These are phyloP conservation scores for Fraxinus anomala DNA, from an alignment of 257 asterid genomes.

Conservation along the genomic window DNA sequence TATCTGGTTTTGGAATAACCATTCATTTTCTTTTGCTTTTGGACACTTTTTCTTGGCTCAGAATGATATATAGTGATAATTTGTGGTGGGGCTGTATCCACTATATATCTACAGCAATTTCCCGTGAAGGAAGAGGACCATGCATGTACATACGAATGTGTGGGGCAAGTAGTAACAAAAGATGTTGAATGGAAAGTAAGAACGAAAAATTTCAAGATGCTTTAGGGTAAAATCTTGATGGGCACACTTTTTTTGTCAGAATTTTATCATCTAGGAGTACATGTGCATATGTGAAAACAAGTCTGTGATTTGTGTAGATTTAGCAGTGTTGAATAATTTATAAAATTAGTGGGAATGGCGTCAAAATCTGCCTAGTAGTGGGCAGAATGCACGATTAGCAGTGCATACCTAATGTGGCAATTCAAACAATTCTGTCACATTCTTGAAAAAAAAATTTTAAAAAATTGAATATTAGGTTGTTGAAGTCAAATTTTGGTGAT, in stretches of 20 bases:
- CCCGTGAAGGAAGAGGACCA: background rate
- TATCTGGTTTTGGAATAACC: slow-evolving; percentile 37
- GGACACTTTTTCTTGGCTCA: slow-evolving; percentile 13
- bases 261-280: background rate
- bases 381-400: background rate
- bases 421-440: slow-evolving; percentile 23
- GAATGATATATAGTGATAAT: background rate
- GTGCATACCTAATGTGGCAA: slow-evolving; percentile 4
- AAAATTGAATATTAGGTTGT: background rate
- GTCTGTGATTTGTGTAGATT: background rate
- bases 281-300: background rate
- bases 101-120: background rate
- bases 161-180: too few relatives aligned
- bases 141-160: background rate
- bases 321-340: background rate
- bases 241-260: background rate
- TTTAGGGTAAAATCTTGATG: background rate
- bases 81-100: slow-evolving; percentile 1
- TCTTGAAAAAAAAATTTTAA: background rate
- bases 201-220: background rate
- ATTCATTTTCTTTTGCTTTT: slow-evolving; percentile 23
- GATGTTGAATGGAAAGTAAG: too few relatives aligned
- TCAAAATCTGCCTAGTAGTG: background rate
- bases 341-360: background rate
- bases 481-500: background rate